Evolutionary conservation across 1,284 basidiomycete genomes (phyloP), one percentile per base, ranked within the genome.

Genomic region (Pisolithus thermaeus): DNA sequence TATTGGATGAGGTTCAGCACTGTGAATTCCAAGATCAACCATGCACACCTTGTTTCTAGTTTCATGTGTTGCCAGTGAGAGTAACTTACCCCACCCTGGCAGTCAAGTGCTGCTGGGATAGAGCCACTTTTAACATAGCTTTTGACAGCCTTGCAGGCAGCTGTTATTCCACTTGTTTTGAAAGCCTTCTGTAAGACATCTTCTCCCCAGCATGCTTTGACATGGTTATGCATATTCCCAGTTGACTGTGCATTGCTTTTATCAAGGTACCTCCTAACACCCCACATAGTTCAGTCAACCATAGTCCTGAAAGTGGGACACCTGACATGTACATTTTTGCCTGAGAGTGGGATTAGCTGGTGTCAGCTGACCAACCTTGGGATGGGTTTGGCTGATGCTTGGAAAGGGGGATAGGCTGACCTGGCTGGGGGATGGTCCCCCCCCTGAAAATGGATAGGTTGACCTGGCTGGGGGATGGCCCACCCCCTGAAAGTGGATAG

Each of bases 201-300:
- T 1, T 61, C 51, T 3, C 71, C 71, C 68, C 67, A 73, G 53
- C 72, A 75, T 3, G 37, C 54, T 35, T 54, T 58, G 0, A 62
- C 62, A 54, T 76, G 72, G 44, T 61, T 62, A 2, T 46, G 28
- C 42, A 74, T 53, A 50, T 72, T 71, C 3, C 61, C 45, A 16
- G 64, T 67, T 4, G 61, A 67, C 6, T 20, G 41, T 14, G 23
- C 30, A 48, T 67, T 59, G 1, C 27, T 47, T 3, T 43, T 61
- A 50, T 64, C 59, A 12, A 65, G 52, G 46, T 53, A 66, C 16
- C 56, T 49, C 4, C 20, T 35, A 37, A 54, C 32, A 18, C 30
- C 11, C 9, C n/a, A n/a, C n/a, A n/a, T n/a, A n/a, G n/a, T n/a
- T n/a, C n/a, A n/a, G n/a, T n/a, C n/a, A n/a, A n/a, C n/a, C n/a